phyloP scores from a whole-genome alignment of 495 filamentous ascomycete species.

The Oidiodendron maius region DNA sequence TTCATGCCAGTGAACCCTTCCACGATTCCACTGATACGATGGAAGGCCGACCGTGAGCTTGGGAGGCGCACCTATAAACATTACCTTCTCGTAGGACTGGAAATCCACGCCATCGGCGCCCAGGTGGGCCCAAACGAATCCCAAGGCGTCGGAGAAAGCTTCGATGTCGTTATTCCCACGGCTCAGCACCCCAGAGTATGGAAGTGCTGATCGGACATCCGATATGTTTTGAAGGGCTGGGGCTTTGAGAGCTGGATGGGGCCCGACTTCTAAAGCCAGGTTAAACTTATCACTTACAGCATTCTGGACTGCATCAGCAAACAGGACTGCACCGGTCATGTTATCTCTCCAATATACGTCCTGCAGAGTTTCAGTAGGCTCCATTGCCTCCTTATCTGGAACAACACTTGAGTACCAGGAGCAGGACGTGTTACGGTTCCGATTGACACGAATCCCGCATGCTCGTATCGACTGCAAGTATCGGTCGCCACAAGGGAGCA shows the following conservation, averaged over 20 bases:
- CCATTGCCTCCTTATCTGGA: neutral
- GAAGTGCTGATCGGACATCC: no score
- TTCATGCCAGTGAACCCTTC: conserved; percentile 36
- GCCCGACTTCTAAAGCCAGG: conserved; percentile 41
- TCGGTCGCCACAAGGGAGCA: conserved; percentile 32
- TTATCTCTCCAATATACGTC: conserved; percentile 53
- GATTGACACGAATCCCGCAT: conserved; percentile 26
- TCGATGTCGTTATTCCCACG: conserved; percentile 22
- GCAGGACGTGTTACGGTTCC: no score
- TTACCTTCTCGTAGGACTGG: neutral
- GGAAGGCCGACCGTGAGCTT: conserved; percentile 35
- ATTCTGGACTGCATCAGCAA: conserved; percentile 39
- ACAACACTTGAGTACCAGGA: conserved; percentile 2
- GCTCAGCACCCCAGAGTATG: conserved; percentile 22
- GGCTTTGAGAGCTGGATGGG: conserved; percentile 45
- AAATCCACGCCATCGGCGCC: neutral
- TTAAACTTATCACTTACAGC: conserved; percentile 9
- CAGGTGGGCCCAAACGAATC: conserved; percentile 26
- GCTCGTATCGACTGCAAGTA: conserved; percentile 32
- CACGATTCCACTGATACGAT: conserved; percentile 44
- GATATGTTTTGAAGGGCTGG: conserved; percentile 24
- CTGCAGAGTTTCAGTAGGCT: neutral
- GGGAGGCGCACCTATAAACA: neutral
- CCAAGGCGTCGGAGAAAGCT: conserved; percentile 27
- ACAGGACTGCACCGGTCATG: conserved; percentile 50